These are phyloP conservation scores for Salinomyces thailandicus DNA, from an alignment of 2,329 filamentous ascomycete species.

Conservation along the genomic window DNA sequence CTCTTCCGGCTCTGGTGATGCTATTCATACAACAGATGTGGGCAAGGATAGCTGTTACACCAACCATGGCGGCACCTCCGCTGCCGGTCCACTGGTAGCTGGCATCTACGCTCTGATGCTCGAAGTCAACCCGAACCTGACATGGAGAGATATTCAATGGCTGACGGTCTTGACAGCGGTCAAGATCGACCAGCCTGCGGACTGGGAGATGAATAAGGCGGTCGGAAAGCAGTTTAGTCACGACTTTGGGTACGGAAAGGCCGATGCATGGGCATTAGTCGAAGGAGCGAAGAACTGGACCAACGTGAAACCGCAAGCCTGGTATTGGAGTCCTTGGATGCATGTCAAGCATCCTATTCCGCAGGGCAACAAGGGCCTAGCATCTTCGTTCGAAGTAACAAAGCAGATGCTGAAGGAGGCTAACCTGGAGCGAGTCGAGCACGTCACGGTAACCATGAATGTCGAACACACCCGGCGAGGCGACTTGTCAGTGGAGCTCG, in stretches of 20 bases:
- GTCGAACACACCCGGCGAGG: slow-evolving; percentile 76
- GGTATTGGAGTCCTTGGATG: slow-evolving; percentile 89
- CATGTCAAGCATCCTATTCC: slow-evolving; percentile 80
- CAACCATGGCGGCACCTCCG: slow-evolving; percentile 88
- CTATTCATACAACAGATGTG: slow-evolving; percentile 94
- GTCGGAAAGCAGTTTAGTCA: slow-evolving; percentile 86
- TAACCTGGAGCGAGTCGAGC: slow-evolving; percentile 80
- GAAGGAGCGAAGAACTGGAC: slow-evolving; percentile 77
- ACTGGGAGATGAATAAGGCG: slow-evolving; percentile 66
- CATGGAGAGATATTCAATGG: slow-evolving; percentile 92
- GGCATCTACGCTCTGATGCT: slow-evolving; percentile 86
- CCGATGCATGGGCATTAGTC: slow-evolving; percentile 78
- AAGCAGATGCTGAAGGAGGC: slow-evolving; percentile 66
- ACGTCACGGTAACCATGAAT: slow-evolving; percentile 97
- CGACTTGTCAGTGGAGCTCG: slow-evolving; percentile 83
- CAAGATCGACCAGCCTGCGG: slow-evolving; percentile 63
- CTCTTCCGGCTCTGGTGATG: slow-evolving; percentile 77
- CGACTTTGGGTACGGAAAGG: slow-evolving; percentile 89
- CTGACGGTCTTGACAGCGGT: slow-evolving; percentile 76
- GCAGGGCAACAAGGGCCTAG: slow-evolving; percentile 69
- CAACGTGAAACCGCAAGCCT: slow-evolving; percentile 87
- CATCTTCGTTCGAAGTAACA: slow-evolving; percentile 73
- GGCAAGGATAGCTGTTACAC: slow-evolving; percentile 66
- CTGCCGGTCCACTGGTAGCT: slow-evolving; percentile 83
- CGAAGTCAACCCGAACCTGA: slow-evolving; percentile 72